A percentile compares a stretch with the other conserved stretches of the same genome.
phyloP scores from a whole-genome alignment of 2,329 filamentous ascomycete species.

The Metarhizium sp. region DNA sequence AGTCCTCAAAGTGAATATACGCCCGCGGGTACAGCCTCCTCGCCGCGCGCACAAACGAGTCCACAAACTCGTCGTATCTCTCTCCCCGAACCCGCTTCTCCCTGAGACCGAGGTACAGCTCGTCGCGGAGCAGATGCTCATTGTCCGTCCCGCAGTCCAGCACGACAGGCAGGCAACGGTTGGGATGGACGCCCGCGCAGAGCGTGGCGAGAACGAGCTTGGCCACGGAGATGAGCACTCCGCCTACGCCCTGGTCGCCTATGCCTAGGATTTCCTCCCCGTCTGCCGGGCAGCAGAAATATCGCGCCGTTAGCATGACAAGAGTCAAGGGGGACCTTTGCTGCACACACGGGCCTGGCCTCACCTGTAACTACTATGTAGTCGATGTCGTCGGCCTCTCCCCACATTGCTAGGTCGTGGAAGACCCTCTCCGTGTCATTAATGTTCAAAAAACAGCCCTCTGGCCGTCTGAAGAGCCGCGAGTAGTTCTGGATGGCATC shows the following conservation, averaged over 20 bases:
- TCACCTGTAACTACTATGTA: conserved; percentile 79
- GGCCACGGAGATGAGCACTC: conserved; percentile 73
- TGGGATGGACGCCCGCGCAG: conserved; percentile 79
- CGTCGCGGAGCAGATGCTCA: conserved; percentile 60
- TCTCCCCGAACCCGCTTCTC: conserved; percentile 58
- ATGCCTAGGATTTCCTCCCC: conserved; percentile 74
- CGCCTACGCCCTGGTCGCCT: conserved; percentile 80
- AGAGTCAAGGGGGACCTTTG: too few relatives aligned
- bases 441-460: conserved; percentile 76
- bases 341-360: conserved; percentile 7
- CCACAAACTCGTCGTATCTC: conserved; percentile 68
- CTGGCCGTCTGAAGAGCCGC: conserved; percentile 63
- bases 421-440: conserved; percentile 57
- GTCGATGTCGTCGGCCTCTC: conserved; percentile 64
- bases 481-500: conserved; percentile 84
- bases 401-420: conserved; percentile 59
- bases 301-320: not conserved
- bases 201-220: conserved; percentile 76
- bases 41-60: conserved; percentile 60
- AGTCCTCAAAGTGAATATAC: conserved; percentile 86
- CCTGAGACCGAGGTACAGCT: conserved; percentile 69
- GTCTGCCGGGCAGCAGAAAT: conserved; percentile 21
- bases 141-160: conserved; percentile 85
- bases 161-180: conserved; percentile 68
- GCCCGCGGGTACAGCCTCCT: conserved; percentile 65